phyloP scores from a whole-genome alignment of 2,329 filamentous ascomycete genomes.

The Ceratocystis cacaofunesta region DNA sequence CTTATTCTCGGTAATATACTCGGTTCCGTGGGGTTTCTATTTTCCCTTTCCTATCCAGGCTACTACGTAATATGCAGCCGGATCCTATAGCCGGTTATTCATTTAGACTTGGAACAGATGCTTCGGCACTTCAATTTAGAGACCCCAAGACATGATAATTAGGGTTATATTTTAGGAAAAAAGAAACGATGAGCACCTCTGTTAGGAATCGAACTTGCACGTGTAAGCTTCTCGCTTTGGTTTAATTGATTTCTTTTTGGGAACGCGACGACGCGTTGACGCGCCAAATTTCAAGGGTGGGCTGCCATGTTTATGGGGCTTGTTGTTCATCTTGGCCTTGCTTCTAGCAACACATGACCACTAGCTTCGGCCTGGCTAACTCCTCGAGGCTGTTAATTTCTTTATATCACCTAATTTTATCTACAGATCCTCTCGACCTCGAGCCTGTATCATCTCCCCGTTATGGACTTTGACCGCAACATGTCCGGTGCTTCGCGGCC shows the following conservation, averaged over 20 bases:
- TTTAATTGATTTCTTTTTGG: constrained; percentile 9
- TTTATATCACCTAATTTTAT: background rate
- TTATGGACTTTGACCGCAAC: constrained; percentile 19
- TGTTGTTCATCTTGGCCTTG: background rate
- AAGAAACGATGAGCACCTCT: background rate
- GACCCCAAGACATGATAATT: background rate
- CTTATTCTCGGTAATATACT: background rate
- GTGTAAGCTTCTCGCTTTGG: background rate
- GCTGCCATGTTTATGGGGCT: background rate
- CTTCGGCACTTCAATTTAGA: background rate
- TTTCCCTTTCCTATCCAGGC: background rate
- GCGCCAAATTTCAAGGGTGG: background rate
- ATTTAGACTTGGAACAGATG: background rate
- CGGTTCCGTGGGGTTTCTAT: constrained; percentile 2
- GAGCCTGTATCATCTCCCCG: no score
- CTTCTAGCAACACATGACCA: background rate
- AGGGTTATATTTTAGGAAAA: background rate
- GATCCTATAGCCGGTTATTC: background rate
- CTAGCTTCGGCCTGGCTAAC: background rate
- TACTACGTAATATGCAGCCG: no score
- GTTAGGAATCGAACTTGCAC: constrained; percentile 3
- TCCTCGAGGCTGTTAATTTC: background rate
- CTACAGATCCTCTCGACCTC: background rate
- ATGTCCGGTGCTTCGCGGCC: constrained; percentile 33
- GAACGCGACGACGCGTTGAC: background rate